A percentile compares a stretch with the other conserved stretches of the same genome.
These are phyloP conservation scores for Verticillium tricorpus DNA, from an alignment of 2,329 filamentous ascomycete genomes.

Conservation along the genomic window DNA sequence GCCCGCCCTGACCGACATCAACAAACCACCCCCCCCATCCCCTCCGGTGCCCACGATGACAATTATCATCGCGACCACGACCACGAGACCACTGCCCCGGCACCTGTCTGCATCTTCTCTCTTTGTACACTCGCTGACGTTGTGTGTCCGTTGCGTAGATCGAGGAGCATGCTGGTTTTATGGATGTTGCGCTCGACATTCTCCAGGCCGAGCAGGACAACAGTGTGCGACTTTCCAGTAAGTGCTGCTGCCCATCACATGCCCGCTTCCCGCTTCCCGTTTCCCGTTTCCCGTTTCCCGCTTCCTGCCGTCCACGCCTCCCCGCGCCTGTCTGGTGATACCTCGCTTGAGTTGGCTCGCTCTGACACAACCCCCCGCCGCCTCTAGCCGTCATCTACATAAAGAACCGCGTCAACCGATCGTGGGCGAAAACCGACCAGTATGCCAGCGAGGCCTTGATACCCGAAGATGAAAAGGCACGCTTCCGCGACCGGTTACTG, in stretches of 20 bases:
- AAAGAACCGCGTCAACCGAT: slow-evolving; percentile 93
- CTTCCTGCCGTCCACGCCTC: neutral
- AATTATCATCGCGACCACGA: neutral
- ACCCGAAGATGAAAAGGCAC: slow-evolving; percentile 81
- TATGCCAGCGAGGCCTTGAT: slow-evolving; percentile 69
- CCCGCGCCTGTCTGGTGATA: neutral
- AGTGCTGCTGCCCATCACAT: slow-evolving; percentile 28
- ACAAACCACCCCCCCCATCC: neutral
- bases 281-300: neutral
- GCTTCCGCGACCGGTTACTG: slow-evolving; percentile 82
- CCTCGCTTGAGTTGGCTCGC: too few relatives aligned
- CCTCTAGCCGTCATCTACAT: slow-evolving; percentile 85
- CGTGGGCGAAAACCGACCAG: slow-evolving; percentile 78
- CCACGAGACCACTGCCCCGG: neutral
- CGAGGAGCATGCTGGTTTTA: slow-evolving; percentile 85
- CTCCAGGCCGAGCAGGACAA: slow-evolving; percentile 83
- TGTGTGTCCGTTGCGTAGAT: slow-evolving; percentile 50
- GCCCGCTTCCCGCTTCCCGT: neutral
- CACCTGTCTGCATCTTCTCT: neutral
- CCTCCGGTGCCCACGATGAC: neutral
- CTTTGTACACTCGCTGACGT: neutral
- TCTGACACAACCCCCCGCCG: slow-evolving; percentile 8
- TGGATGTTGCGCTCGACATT: slow-evolving; percentile 85
- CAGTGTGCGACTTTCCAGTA: slow-evolving; percentile 85
- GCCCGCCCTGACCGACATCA: slow-evolving; percentile 4